phyloP scores from a whole-genome alignment of 768 basidiomycete genomes.

The Suillus bovinus region DNA sequence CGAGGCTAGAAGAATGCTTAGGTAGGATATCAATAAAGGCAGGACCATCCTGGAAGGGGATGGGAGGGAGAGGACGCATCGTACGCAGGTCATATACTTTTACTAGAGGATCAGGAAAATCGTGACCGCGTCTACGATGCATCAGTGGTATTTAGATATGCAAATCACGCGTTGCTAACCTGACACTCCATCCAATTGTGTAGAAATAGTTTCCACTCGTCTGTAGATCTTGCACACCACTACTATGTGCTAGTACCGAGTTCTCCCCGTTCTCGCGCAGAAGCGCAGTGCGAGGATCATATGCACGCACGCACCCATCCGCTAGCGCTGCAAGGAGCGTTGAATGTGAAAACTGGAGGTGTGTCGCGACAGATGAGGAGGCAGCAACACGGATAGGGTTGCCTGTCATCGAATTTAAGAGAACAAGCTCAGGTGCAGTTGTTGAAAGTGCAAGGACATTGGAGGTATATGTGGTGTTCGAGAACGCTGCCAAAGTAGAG shows the following conservation, averaged over 20 bases:
- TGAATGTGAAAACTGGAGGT: conserved; percentile 67
- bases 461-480: conserved; percentile 51
- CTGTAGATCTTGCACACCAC: conserved; percentile 82
- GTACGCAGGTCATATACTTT: conserved; percentile 90
- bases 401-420: conserved; percentile 78
- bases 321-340: conserved; percentile 65
- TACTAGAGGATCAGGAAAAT: conserved; percentile 88
- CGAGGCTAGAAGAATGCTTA: conserved; percentile 69
- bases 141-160: neutral
- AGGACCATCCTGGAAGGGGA: conserved; percentile 86
- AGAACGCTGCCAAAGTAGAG: conserved; percentile 39
- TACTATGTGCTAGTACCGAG: conserved; percentile 74
- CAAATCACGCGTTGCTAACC: conserved; percentile 43
- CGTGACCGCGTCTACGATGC: conserved; percentile 71
- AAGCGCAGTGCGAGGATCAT: conserved; percentile 65
- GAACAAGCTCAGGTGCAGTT: conserved; percentile 56
- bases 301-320: conserved; percentile 73
- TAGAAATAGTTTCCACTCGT: conserved; percentile 77
- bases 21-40: conserved; percentile 84
- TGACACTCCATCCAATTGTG: conserved; percentile 84
- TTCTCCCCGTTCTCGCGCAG: conserved; percentile 50
- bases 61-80: conserved; percentile 78
- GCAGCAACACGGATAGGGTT: conserved; percentile 55
- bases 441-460: conserved; percentile 62
- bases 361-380: conserved; percentile 58